Evolutionary conservation across 2,329 filamentous ascomycete species (phyloP).

Genomic region (Pseudonectria foliicola): DNA sequence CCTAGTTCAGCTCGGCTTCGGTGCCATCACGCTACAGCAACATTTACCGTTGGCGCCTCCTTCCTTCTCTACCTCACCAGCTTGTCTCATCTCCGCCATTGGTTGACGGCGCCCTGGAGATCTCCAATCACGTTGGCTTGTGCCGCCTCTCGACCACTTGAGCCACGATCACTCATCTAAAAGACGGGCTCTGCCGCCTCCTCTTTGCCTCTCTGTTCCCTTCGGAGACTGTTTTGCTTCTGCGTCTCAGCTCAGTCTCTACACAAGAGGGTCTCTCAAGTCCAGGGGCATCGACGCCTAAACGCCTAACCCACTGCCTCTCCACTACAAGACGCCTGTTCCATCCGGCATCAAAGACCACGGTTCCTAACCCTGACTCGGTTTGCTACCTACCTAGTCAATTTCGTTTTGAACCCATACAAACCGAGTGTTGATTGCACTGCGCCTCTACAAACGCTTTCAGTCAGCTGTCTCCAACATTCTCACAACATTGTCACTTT

Average conservation of each 20-base stretch:
- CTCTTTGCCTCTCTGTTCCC: slow-evolving; percentile 18
- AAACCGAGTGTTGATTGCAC: no score
- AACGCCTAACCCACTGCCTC: slow-evolving; percentile 22
- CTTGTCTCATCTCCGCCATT: slow-evolving; percentile 27
- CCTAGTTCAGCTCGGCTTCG: slow-evolving; percentile 18
- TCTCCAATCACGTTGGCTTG: slow-evolving; percentile 28
- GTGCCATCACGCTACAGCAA: slow-evolving; percentile 19
- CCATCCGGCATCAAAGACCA: slow-evolving; percentile 6
- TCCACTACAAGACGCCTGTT: slow-evolving; percentile 16
- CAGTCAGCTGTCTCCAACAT: no score
- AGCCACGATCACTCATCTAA: slow-evolving; percentile 21
- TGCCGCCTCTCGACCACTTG: slow-evolving; percentile 23
- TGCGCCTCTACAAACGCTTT: no score
- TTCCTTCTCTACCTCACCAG: slow-evolving; percentile 26
- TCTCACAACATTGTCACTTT: no score
- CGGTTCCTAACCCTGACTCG: slow-evolving; percentile 1
- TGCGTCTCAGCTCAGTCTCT: slow-evolving; percentile 1
- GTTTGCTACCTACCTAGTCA: not conserved
- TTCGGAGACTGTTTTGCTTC: slow-evolving; percentile 1
- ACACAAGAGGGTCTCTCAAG: slow-evolving; percentile 14
- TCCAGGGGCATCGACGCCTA: slow-evolving; percentile 20
- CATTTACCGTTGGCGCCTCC: slow-evolving; percentile 25
- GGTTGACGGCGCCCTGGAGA: slow-evolving; percentile 23
- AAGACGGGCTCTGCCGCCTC: slow-evolving; percentile 17
- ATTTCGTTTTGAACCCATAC: no score